phyloP scores from a whole-genome alignment of 2,329 filamentous ascomycete genomes.

The Sporothrix pallida region DNA sequence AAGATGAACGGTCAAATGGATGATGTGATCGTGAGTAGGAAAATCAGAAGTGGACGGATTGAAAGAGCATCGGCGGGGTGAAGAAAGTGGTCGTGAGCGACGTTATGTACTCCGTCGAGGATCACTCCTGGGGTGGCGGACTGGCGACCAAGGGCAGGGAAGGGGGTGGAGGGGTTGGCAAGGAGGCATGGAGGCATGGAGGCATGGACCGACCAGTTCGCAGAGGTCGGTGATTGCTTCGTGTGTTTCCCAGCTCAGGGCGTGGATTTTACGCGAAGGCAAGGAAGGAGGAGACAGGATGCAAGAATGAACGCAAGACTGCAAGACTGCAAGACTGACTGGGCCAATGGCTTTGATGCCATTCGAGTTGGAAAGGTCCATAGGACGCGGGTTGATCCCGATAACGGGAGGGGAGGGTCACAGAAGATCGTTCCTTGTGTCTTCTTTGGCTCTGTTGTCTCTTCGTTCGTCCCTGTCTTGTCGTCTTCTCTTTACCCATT shows the following conservation, averaged over 20 bases:
- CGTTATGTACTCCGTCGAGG: slow-evolving; percentile 40
- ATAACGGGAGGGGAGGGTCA: slow-evolving; percentile 32
- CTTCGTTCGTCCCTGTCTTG: not conserved
- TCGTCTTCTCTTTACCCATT: slow-evolving; percentile 4
- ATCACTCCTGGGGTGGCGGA: slow-evolving; percentile 14
- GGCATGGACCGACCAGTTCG: not conserved
- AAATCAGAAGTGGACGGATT: slow-evolving; percentile 4
- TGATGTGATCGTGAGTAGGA: slow-evolving; percentile 19
- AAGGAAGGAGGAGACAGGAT: slow-evolving; percentile 22
- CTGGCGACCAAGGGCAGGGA: slow-evolving; percentile 3
- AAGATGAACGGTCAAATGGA: slow-evolving; percentile 12
- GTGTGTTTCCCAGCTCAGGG: slow-evolving; percentile 20
- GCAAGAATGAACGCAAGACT: not conserved
- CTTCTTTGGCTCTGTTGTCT: not conserved
- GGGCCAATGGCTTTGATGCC: slow-evolving; percentile 30
- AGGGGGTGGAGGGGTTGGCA: slow-evolving; percentile 21
- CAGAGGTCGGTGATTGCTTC: slow-evolving; percentile 22
- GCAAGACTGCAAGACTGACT: not conserved
- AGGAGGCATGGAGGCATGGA: too few relatives aligned
- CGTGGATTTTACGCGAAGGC: slow-evolving; percentile 26
- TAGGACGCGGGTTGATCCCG: slow-evolving; percentile 35
- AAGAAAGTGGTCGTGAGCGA: slow-evolving; percentile 33
- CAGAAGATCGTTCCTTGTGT: slow-evolving; percentile 30
- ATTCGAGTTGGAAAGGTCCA: slow-evolving; percentile 31
- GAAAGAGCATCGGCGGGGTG: slow-evolving; percentile 32